Evolutionary conservation across 1,139 yeast genomes (phyloP), one percentile per base, ranked within the genome.

Genomic region (Pichia terricola): DNA sequence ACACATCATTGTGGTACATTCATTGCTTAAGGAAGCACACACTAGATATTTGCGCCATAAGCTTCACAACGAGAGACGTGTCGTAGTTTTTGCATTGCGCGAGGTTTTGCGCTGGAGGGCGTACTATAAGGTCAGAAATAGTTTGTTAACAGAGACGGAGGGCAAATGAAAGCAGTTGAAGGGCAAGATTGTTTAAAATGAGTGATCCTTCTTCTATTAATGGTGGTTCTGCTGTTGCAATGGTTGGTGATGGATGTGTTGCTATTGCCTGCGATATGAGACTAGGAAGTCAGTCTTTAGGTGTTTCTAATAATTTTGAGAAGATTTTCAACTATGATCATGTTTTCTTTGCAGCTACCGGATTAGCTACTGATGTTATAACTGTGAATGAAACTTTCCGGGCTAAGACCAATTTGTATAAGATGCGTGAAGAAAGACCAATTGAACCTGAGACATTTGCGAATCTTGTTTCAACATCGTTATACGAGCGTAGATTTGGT

Each of bases 241-340:
- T 94, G 99, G 82, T 83, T 28, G 99, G 99, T 55, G 89, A 94
- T 62, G 96, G 88, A 57, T 94, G 99, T 69, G 88, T 94, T 48
- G 98, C 98, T 40, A 89, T 94, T 58, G 99, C 97, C 16, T 81
- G 94, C 58, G 99, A 94, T 67, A 71, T 91, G 59, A 80, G 98
- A 59, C 72, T 94, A 52, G 99, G 99, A 33, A 80, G 80, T 63
- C 98, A 91, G 65, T 86, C 96, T 6, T 73, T 91, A 38, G 96
- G 97, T 45, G 80, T 94, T 44, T 73, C 96, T 42, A 88, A 88
- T 64, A 82, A 88, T 60, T 94, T 94, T 63, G 97, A 91, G 60
- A 91, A 91, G 70, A 73, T 94, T 51, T 88, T 89, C 64, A 79
- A 77, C 54, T 81, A 79, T 59, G 96, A 91, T 32, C 83, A 86